phyloP scores from a whole-genome alignment of 2,329 filamentous ascomycete genomes.

The Kalmusia sp. region DNA sequence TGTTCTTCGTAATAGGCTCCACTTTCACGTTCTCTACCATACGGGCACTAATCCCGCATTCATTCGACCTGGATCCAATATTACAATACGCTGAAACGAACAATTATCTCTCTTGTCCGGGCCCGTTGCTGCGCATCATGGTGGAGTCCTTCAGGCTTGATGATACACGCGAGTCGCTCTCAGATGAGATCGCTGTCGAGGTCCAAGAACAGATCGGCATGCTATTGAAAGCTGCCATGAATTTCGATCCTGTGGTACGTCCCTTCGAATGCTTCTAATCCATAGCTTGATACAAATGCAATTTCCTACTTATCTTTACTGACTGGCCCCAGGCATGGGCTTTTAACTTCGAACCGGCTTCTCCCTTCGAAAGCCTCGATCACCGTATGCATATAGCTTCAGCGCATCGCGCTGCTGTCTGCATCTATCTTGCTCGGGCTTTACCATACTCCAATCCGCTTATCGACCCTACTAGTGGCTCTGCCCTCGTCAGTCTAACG shows the following conservation, averaged over 20 bases:
- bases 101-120: slow-evolving; percentile 49
- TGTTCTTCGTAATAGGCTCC: slow-evolving; percentile 45
- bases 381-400: slow-evolving; percentile 46
- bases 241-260: slow-evolving; percentile 35
- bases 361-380: slow-evolving; percentile 40
- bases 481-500: slow-evolving; percentile 41
- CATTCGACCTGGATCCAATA: slow-evolving; percentile 41
- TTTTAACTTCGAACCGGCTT: slow-evolving; percentile 36
- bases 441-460: slow-evolving; percentile 41
- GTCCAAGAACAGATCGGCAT: slow-evolving; percentile 34
- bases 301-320: background rate
- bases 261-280: too few relatives aligned
- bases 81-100: slow-evolving; percentile 49
- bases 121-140: slow-evolving; percentile 45
- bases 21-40: slow-evolving; percentile 38
- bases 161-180: slow-evolving; percentile 24
- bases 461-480: slow-evolving; percentile 49
- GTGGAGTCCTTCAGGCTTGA: slow-evolving; percentile 43
- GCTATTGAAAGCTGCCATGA: slow-evolving; percentile 34
- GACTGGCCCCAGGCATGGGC: slow-evolving; percentile 29
- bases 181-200: slow-evolving; percentile 15
- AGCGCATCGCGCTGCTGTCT: slow-evolving; percentile 49
- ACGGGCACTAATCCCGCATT: slow-evolving; percentile 36
- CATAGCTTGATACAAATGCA: background rate
- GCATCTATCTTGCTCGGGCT: slow-evolving; percentile 46